Base-by-base conservation (phyloP, 768 basidiomycete genomes). In the Mycena vulgaris region DNA sequence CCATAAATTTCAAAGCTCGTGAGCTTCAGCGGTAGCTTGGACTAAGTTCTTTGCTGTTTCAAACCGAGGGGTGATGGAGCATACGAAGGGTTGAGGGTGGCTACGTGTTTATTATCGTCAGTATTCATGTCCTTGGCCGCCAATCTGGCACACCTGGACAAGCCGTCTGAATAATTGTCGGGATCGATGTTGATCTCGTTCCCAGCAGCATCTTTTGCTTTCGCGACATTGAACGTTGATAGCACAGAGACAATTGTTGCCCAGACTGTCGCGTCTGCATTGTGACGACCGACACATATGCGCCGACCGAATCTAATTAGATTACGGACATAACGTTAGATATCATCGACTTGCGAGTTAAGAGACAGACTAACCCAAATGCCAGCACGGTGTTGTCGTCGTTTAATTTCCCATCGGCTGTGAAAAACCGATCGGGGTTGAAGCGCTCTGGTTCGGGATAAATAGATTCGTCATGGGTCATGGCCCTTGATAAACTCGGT, bases 121-220 rank as follows among this genome's bases (percentile, higher is more conserved):
- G 42, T 37, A 4, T n/a, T n/a, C n/a, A n/a, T n/a, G n/a, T n/a
- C n/a, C n/a, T n/a, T n/a, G n/a, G n/a, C 48, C 19, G 4, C 5
- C 23, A n/a, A 3, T n/a, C n/a, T 48, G 3, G 23, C 30, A 33
- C 21, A 67, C 66, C 48, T 67, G 40, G 60, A 17, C 2, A 59
- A 19, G 10, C 51, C 52, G n/a, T 62, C 60, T 7, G 59, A 47
- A 39, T 45, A 62, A 16, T 3, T n/a, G 9, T 14, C 31, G 33
- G 51, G 49, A 45, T 61, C 31, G n/a, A 68, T 61, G 16, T 61
- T 23, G 1, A 88, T 45, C 72, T 90, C 89, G 55, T 90, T 88
- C 68, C 89, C 87, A 0, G 87, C 78, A 1, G 80, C 78, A 14
- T 84, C 63, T 63, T 85, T 86, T 2, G 83, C 80, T 30, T 61